Percentiles rank a stretch among this genome's conserved stretches.
phyloP scores from a whole-genome alignment of 805 yeast genomes.

The Candida maris region DNA sequence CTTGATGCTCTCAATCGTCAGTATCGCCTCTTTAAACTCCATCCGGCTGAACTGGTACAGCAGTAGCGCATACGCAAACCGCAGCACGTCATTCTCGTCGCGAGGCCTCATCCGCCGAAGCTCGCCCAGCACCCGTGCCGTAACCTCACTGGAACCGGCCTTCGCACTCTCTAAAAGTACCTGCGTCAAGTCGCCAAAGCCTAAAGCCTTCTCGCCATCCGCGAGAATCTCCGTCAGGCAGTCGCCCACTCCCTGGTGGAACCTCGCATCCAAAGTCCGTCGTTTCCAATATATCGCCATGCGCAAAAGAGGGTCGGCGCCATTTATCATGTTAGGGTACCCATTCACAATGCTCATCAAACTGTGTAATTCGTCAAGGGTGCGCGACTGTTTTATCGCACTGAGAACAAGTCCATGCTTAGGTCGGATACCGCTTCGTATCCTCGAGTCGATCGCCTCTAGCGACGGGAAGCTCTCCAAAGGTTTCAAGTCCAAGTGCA shows the following conservation, averaged over 20 bases:
- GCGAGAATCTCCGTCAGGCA: conserved; percentile 6
- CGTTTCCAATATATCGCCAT: conserved; percentile 22
- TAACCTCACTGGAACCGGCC: conserved; percentile 7
- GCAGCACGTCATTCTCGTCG: conserved; percentile 10
- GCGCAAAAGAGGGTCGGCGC: conserved; percentile 13
- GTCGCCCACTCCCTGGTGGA: conserved; percentile 5
- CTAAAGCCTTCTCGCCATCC: not conserved
- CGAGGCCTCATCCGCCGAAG: conserved; percentile 11
- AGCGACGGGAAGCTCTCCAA: conserved; percentile 12
- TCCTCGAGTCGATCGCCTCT: conserved; percentile 20
- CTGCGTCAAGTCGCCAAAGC: conserved; percentile 6
- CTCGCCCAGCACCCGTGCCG: conserved; percentile 9
- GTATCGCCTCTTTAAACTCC: conserved; percentile 13
- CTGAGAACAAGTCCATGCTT: conserved; percentile 13
- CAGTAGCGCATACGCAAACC: conserved; percentile 13
- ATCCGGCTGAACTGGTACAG: conserved; percentile 11
- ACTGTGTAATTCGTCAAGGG: conserved; percentile 15
- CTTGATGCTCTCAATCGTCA: conserved; percentile 15
- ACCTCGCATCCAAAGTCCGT: conserved; percentile 10
- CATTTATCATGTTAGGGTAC: conserved; percentile 11
- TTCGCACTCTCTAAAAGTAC: conserved; percentile 12
- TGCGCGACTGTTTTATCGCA: conserved; percentile 9
- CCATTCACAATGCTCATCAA: conserved; percentile 12
- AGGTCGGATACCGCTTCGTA: conserved; percentile 26
- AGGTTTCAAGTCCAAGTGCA: conserved; percentile 6